A percentile compares a stretch with the other conserved stretches of the same genome.
Evolutionary conservation across 257 asterid genomes (phyloP).

Genomic region (Nicotiana otophora): DNA sequence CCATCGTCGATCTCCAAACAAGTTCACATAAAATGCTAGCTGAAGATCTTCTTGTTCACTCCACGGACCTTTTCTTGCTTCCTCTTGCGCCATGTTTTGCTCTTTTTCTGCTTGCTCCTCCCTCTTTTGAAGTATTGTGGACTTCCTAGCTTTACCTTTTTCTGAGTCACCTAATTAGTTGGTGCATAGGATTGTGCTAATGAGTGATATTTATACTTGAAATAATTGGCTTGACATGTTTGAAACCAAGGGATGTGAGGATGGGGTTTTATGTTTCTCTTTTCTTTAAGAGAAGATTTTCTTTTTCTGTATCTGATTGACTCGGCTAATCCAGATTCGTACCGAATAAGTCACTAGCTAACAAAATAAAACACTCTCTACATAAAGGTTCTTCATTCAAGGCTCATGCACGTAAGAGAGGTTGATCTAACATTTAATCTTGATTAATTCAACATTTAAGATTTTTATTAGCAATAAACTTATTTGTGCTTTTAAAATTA

Average conservation of each 20-base stretch:
- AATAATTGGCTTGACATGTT: neutral
- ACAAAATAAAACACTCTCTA: no score
- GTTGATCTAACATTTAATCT: no score
- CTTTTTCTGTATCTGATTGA: no score
- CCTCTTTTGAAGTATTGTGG: neutral
- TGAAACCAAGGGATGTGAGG: no score
- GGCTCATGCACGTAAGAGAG: no score
- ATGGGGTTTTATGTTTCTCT: neutral
- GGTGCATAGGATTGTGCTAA: neutral
- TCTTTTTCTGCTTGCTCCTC: neutral
- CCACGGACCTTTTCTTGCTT: slow-evolving; percentile 78
- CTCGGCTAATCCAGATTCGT: no score
- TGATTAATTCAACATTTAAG: no score
- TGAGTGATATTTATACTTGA: slow-evolving; percentile 20
- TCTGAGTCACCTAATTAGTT: slow-evolving; percentile 2
- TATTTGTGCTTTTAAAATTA: no score
- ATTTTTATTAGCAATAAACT: no score
- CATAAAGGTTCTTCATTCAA: no score
- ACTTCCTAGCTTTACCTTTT: neutral
- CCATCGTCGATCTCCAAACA: slow-evolving; percentile 91
- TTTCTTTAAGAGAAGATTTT: neutral
- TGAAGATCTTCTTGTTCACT: slow-evolving; percentile 80
- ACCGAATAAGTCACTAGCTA: no score
- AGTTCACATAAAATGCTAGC: slow-evolving; percentile 67
- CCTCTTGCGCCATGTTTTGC: slow-evolving; percentile 28